A percentile compares a stretch with the other conserved stretches of the same genome.
These are phyloP conservation scores for Clonostachys sp. DNA, from an alignment of 2,329 filamentous ascomycete genomes.

Conservation along the genomic window DNA sequence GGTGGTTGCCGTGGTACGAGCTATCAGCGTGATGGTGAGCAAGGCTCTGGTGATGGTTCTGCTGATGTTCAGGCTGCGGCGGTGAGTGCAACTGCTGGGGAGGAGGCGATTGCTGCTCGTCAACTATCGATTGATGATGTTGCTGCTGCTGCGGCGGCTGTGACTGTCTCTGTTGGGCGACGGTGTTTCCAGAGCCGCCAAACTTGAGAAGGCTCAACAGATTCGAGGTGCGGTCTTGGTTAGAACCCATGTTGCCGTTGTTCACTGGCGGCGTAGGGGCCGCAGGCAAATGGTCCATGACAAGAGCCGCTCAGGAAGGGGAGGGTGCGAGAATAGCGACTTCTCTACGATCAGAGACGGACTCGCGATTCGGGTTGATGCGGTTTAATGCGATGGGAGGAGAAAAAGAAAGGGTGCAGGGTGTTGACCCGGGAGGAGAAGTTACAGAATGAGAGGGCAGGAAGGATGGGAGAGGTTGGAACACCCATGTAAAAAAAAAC, in stretches of 20 bases:
- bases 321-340: too few relatives aligned
- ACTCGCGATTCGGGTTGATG: neutral
- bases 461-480: neutral
- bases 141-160: constrained; percentile 14
- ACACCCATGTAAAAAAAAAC: neutral
- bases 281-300: constrained; percentile 37
- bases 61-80: constrained; percentile 7
- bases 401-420: neutral
- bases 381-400: neutral
- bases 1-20: constrained; percentile 5
- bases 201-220: constrained; percentile 60
- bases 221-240: constrained; percentile 45
- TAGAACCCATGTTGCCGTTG: constrained; percentile 25
- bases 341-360: too few relatives aligned
- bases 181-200: constrained; percentile 27
- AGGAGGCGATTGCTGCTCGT: constrained; percentile 6
- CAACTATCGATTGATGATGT: constrained; percentile 7
- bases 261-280: constrained; percentile 44
- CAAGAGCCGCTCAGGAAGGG: constrained; percentile 1
- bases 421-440: neutral
- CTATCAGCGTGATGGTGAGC: constrained; percentile 9
- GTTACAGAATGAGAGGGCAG: neutral
- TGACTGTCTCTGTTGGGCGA: constrained; percentile 23
- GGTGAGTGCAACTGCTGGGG: constrained; percentile 6
- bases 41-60: constrained; percentile 6